Evolutionary conservation across 257 asterid genomes (phyloP).

Genomic region (Plectranthus barbatus): DNA sequence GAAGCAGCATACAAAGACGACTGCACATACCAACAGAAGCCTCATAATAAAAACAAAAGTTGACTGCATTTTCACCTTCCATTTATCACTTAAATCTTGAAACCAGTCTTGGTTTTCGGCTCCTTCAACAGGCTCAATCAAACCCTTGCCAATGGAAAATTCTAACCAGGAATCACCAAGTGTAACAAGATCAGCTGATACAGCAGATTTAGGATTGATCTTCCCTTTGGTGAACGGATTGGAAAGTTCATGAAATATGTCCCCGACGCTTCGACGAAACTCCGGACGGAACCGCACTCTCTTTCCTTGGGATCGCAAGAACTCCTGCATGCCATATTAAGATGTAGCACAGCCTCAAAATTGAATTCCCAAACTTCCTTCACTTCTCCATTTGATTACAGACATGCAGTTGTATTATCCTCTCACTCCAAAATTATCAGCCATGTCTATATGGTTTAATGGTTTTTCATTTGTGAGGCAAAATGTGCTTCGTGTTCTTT

Average conservation of each 20-base stretch:
- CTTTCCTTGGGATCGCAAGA: slow-evolving; percentile 76
- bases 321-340: slow-evolving; percentile 44
- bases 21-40: background rate
- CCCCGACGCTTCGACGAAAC: slow-evolving; percentile 57
- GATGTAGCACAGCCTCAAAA: background rate
- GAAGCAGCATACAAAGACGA: background rate
- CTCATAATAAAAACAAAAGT: background rate
- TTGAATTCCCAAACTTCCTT: background rate
- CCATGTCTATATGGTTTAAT: background rate
- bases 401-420: background rate
- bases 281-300: slow-evolving; percentile 54
- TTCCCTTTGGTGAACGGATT: slow-evolving; percentile 39
- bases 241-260: slow-evolving; percentile 61
- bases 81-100: slow-evolving; percentile 48
- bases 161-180: slow-evolving; percentile 89
- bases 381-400: background rate
- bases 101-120: slow-evolving; percentile 79
- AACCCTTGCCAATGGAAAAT: slow-evolving; percentile 59
- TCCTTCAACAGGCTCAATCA: slow-evolving; percentile 66
- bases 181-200: slow-evolving; percentile 68
- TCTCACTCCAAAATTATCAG: background rate
- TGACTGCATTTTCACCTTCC: slow-evolving; percentile 57
- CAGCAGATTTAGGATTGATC: slow-evolving; percentile 49
- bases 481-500: background rate
- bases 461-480: background rate